A percentile compares a stretch with the other conserved stretches of the same genome.
Conservation (phyloP, 305 asterid species). For the Fraxinus floribunda region DNA sequence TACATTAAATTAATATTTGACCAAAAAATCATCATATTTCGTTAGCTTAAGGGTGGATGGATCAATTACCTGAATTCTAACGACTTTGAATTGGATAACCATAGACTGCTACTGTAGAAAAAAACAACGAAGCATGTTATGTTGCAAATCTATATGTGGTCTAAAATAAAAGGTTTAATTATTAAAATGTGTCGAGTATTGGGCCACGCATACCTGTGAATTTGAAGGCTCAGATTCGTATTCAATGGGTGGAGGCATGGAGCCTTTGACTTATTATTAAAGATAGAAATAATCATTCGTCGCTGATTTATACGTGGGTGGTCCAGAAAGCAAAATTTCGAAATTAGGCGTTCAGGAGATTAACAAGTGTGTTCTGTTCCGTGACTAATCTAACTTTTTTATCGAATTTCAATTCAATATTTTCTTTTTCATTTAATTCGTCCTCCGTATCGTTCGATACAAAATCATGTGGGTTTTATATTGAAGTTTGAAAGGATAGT, state of each 20-base stretch:
- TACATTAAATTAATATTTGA: slow-evolving; percentile 35
- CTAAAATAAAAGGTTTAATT: neutral
- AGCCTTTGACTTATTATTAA: no score
- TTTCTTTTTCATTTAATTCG: no score
- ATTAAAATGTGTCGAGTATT: neutral
- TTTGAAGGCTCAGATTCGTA: neutral
- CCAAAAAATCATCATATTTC: slow-evolving; percentile 26
- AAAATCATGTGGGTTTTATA: no score
- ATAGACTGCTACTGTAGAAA: neutral
- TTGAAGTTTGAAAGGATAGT: no score
- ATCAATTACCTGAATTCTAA: slow-evolving; percentile 54
- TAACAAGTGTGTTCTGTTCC: neutral
- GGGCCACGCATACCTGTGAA: neutral
- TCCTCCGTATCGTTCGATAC: no score
- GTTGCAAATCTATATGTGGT: neutral
- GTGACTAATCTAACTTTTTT: no score
- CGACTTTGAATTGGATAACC: slow-evolving; percentile 42
- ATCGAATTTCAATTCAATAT: no score
- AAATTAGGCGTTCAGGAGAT: neutral
- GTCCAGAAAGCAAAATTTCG: neutral
- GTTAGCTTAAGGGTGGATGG: slow-evolving; percentile 56
- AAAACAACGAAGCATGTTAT: neutral
- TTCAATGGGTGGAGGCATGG: no score
- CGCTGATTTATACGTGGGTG: neutral
- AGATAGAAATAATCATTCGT: neutral